phyloP scores from a whole-genome alignment of 371 early-diverging fungal species.

The Zychaea mexicana region DNA sequence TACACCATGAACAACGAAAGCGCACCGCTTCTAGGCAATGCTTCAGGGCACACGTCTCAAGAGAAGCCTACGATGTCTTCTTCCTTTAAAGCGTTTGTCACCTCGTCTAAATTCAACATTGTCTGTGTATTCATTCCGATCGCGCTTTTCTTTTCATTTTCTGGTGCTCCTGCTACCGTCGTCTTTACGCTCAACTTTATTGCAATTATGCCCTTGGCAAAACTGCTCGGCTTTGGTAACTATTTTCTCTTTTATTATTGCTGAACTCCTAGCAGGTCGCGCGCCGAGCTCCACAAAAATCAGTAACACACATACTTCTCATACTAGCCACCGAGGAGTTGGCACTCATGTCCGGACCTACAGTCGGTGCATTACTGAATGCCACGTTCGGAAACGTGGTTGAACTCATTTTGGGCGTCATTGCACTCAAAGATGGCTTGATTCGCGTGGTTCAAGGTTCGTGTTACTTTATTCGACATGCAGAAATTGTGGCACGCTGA shows the following conservation, averaged over 20 bases:
- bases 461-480: not conserved
- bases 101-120: slow-evolving; percentile 64
- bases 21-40: slow-evolving; percentile 11
- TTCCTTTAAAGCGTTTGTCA: slow-evolving; percentile 31
- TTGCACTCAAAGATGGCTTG: slow-evolving; percentile 81
- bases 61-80: slow-evolving; percentile 29
- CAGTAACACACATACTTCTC: not conserved
- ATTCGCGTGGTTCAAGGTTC: slow-evolving; percentile 80
- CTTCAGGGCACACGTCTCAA: not conserved
- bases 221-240: slow-evolving; percentile 56
- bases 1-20: slow-evolving; percentile 10
- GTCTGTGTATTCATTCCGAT: slow-evolving; percentile 78
- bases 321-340: slow-evolving; percentile 49
- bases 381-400: slow-evolving; percentile 76
- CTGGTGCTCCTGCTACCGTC: slow-evolving; percentile 62
- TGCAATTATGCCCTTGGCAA: slow-evolving; percentile 92
- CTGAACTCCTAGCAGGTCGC: too few relatives aligned
- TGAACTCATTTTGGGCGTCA: slow-evolving; percentile 82
- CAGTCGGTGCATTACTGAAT: slow-evolving; percentile 33
- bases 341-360: slow-evolving; percentile 43
- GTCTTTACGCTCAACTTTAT: slow-evolving; percentile 86
- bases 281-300: not conserved
- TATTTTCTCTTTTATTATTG: not conserved
- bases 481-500: not conserved
- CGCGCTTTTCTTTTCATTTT: slow-evolving; percentile 61